A percentile compares a stretch with the other conserved stretches of the same genome.
Conservation (phyloP, 176 grass and related monocot genomes). For the Chloris gayana region DNA sequence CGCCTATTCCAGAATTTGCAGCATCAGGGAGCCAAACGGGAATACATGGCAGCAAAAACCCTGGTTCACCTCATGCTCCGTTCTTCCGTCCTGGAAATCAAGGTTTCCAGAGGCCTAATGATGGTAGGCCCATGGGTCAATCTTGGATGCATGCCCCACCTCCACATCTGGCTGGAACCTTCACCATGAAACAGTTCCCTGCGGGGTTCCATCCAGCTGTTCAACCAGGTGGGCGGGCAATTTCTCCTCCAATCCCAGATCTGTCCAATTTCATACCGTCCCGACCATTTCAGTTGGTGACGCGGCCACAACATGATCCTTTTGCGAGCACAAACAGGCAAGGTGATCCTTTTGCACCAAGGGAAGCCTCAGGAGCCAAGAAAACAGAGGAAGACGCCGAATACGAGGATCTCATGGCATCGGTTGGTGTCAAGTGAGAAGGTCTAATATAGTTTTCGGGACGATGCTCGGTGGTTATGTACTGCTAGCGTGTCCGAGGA, state of each 20-base stretch:
- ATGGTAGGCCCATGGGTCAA: conserved; percentile 38
- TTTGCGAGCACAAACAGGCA: conserved; percentile 35
- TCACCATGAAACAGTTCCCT: conserved; percentile 41
- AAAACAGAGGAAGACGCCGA: conserved; percentile 59
- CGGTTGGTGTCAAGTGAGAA: conserved; percentile 59
- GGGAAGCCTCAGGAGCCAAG: conserved; percentile 35
- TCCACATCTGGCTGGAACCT: conserved; percentile 38
- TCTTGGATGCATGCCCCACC: conserved; percentile 39
- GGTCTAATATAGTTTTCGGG: neutral
- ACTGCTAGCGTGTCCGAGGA: too few relatives aligned
- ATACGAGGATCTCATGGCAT: conserved; percentile 78
- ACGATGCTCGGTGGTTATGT: too few relatives aligned
- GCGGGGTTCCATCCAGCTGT: conserved; percentile 37
- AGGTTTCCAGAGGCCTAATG: conserved; percentile 50
- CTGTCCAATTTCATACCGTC: conserved; percentile 26
- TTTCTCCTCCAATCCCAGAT: conserved; percentile 33
- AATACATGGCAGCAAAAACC: conserved; percentile 21
- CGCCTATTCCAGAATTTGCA: conserved; percentile 5
- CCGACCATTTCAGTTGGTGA: conserved; percentile 41
- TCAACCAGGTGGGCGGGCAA: conserved; percentile 36
- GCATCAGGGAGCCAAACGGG: conserved; percentile 25
- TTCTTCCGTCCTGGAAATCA: conserved; percentile 49
- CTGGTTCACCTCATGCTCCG: conserved; percentile 43
- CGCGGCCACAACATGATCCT: conserved; percentile 36
- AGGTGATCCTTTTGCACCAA: conserved; percentile 67